These are phyloP conservation scores for Cynanchum wilfordii DNA, from an alignment of 257 asterid genomes.

Conservation along the genomic window DNA sequence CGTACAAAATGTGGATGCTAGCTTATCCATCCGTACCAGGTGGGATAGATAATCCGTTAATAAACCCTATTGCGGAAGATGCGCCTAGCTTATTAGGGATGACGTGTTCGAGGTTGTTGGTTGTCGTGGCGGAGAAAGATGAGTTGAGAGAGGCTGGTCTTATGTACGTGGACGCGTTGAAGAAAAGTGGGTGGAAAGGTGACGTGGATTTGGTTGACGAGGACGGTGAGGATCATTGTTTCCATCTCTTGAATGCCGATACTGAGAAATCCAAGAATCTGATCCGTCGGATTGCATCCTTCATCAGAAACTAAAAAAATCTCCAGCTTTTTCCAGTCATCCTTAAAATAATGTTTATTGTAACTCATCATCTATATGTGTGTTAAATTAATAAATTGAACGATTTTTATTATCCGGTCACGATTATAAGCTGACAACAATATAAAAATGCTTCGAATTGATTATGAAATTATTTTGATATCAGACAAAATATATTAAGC, in stretches of 20 bases:
- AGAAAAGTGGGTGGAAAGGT: constrained; percentile 16
- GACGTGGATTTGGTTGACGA: constrained; percentile 13
- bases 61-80: constrained; percentile 17
- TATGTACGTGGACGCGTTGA: constrained; percentile 12
- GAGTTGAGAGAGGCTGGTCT: constrained; percentile 2
- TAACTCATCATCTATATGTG: too few relatives aligned
- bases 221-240: constrained; percentile 19
- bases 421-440: too few relatives aligned
- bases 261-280: neutral
- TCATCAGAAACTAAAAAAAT: constrained; percentile 1
- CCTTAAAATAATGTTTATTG: too few relatives aligned
- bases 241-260: neutral
- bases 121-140: constrained; percentile 19
- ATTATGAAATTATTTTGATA: too few relatives aligned
- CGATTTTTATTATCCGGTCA: too few relatives aligned
- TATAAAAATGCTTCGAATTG: too few relatives aligned
- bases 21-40: constrained; percentile 21
- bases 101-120: constrained; percentile 12
- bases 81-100: constrained; percentile 19
- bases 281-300: neutral
- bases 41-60: constrained; percentile 24
- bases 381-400: too few relatives aligned
- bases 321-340: too few relatives aligned
- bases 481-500: too few relatives aligned
- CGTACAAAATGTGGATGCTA: constrained; percentile 7